phyloP scores from a whole-genome alignment of 2,329 filamentous ascomycete genomes.

The Helminthosporium solani region DNA sequence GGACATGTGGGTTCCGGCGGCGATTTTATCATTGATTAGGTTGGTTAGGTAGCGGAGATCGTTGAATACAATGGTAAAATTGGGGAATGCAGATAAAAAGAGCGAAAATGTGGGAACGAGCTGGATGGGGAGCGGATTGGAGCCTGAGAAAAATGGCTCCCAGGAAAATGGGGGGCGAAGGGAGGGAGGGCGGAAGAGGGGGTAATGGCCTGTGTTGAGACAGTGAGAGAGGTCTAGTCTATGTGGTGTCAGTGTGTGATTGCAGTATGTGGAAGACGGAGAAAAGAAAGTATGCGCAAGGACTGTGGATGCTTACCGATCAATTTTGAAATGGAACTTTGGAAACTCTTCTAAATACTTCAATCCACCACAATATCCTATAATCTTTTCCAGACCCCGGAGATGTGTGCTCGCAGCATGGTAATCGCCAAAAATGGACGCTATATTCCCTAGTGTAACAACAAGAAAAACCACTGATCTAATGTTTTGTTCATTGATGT shows the following conservation, averaged over 20 bases:
- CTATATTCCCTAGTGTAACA: conserved; percentile 2
- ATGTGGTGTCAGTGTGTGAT: not conserved
- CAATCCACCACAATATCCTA: conserved; percentile 2
- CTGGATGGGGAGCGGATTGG: not conserved
- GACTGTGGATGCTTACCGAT: conserved; percentile 1
- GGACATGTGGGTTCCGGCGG: not conserved
- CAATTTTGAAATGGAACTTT: conserved; percentile 10
- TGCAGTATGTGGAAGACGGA: no score
- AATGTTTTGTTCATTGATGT: not conserved
- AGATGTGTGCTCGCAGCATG: conserved; percentile 5
- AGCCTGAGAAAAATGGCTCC: conserved; percentile 4
- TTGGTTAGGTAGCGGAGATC: conserved; percentile 2
- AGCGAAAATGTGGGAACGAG: not conserved
- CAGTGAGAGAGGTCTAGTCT: conserved; percentile 8
- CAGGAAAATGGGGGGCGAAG: not conserved
- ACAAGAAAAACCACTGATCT: conserved; percentile 2
- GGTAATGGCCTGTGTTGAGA: conserved; percentile 4
- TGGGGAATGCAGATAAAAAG: not conserved
- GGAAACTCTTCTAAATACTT: conserved; percentile 3
- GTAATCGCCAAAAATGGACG: conserved; percentile 6
- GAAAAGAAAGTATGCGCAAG: no score
- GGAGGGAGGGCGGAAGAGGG: not conserved
- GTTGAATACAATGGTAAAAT: conserved; percentile 1
- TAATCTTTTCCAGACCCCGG: conserved; percentile 4
- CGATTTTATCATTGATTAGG: conserved; percentile 4